Conservation (phyloP, 2,329 filamentous ascomycete species). For the Alternaria brassicae region DNA sequence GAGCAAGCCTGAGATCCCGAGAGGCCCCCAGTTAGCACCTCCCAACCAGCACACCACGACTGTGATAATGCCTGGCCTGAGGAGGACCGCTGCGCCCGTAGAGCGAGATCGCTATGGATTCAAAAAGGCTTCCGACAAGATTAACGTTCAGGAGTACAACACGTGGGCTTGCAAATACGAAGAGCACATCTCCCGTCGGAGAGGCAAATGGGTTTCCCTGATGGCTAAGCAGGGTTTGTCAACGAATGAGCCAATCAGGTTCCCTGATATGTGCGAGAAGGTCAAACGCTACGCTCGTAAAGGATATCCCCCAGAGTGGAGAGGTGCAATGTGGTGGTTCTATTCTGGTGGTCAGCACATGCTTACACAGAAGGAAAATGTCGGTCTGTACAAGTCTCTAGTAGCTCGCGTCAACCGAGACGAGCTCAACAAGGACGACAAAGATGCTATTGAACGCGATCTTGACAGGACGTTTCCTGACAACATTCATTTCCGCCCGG, state of each 20-base stretch:
- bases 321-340: slow-evolving; percentile 96
- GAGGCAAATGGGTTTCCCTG: slow-evolving; percentile 81
- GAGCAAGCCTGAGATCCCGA: slow-evolving; percentile 11
- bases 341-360: slow-evolving; percentile 88
- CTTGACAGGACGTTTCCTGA: slow-evolving; percentile 94
- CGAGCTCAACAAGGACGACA: slow-evolving; percentile 72
- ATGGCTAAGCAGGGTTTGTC: slow-evolving; percentile 78
- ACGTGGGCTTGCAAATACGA: slow-evolving; percentile 79
- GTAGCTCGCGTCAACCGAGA: slow-evolving; percentile 70
- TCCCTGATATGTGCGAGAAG: slow-evolving; percentile 81
- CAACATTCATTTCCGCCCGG: slow-evolving; percentile 86
- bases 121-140: slow-evolving; percentile 82
- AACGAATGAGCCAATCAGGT: slow-evolving; percentile 74
- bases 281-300: slow-evolving; percentile 91
- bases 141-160: slow-evolving; percentile 80
- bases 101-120: slow-evolving; percentile 87
- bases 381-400: slow-evolving; percentile 75
- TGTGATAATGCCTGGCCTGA: slow-evolving; percentile 20
- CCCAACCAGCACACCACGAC: slow-evolving; percentile 7
- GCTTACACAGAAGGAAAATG: slow-evolving; percentile 70
- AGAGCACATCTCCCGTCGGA: slow-evolving; percentile 74
- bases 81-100: slow-evolving; percentile 35
- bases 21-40: not conserved
- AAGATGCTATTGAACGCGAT: slow-evolving; percentile 92
- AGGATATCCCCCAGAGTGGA: slow-evolving; percentile 91